Base-by-base conservation (phyloP, 352 stramenopile species). In the Peronospora tabacina region DNA sequence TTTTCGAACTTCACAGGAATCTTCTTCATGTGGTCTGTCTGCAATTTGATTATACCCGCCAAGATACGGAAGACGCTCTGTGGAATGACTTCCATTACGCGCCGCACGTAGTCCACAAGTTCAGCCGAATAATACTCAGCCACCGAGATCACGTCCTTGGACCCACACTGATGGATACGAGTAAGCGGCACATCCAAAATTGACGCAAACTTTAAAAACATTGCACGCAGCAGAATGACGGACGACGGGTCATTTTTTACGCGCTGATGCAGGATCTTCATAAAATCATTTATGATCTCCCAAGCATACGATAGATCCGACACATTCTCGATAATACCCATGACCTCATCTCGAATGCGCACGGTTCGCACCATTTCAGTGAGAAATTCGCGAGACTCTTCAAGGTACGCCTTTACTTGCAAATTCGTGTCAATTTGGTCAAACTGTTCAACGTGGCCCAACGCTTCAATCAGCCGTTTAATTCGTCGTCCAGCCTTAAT, bases 361-460 rank as follows among this genome's bases (percentile, higher is more conserved):
- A 97, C 87, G 0, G 87, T 94, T n/a, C 90, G 86, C 17, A 97
- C 90, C 93, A 98, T 98, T 49, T 96, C 85, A 4, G 85, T 90
- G 8, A 98, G 72, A 40, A 96, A 92, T 20, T 92, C 89, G 17
- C 90, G 81, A 26, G 88, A 94, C 36, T 97, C 90, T 34, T 85
- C 71, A 12, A 98, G 58, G 44, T 97, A 97, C 13, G 89, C 82
- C 61, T 97, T 98, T n/a, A 98, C 87, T 37, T 97, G 90, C 24
- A 97, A 55, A 49, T 95, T 95, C 17, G 88, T 95, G 42, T 98
- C 94, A 41, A 98, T 94, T 52, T 97, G 82, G 55, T 98, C 93
- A 68, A 97, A 97, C 56, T 95, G 84, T 60, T 98, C 91, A n/a
- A 98, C 88, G 45, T 97, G 90, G 16, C 88, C 82, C 44, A 98